A percentile compares a stretch with the other conserved stretches of the same genome.
phyloP scores from a whole-genome alignment of 495 filamentous ascomycete genomes.

The Tetracladium setigerum region DNA sequence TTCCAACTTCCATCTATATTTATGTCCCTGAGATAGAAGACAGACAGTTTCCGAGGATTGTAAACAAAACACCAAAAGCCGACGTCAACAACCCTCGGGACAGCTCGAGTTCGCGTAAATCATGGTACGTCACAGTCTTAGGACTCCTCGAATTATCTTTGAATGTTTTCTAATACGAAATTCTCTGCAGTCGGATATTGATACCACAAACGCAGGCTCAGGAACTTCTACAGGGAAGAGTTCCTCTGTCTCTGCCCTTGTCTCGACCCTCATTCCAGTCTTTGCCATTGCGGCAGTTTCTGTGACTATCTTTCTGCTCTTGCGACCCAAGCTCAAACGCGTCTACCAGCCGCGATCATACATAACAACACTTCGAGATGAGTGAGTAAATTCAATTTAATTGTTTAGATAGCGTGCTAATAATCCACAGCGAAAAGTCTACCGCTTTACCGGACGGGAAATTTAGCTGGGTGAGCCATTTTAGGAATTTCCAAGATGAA shows the following conservation, averaged over 20 bases:
- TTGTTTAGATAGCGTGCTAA: neutral
- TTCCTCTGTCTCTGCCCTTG: conserved; percentile 29
- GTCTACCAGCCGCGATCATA: conserved; percentile 86
- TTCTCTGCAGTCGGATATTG: too few species aligned
- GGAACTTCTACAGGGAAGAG: conserved; percentile 1
- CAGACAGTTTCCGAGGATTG: too few species aligned
- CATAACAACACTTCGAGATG: conserved; percentile 59
- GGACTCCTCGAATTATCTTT: too few species aligned
- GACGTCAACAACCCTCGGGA: too few species aligned
- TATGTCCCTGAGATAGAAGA: too few species aligned
- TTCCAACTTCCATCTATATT: too few species aligned
- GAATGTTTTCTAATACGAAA: too few species aligned
- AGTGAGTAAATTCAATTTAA: conserved; percentile 30
- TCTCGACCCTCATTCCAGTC: conserved; percentile 68
- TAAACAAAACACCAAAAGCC: too few species aligned
- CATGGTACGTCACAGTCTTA: too few species aligned
- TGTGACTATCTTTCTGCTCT: conserved; percentile 61
- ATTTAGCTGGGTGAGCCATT: conserved; percentile 65
- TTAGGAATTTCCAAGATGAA: conserved; percentile 71
- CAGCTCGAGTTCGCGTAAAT: too few species aligned
- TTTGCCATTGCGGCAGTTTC: conserved; percentile 54
- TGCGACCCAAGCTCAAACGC: conserved; percentile 62
- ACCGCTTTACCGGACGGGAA: conserved; percentile 57
- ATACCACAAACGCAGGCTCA: too few species aligned
- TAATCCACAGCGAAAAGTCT: conserved; percentile 50